Conservation (phyloP, 345 rosid genomes). For the Erucastrum elatum region DNA sequence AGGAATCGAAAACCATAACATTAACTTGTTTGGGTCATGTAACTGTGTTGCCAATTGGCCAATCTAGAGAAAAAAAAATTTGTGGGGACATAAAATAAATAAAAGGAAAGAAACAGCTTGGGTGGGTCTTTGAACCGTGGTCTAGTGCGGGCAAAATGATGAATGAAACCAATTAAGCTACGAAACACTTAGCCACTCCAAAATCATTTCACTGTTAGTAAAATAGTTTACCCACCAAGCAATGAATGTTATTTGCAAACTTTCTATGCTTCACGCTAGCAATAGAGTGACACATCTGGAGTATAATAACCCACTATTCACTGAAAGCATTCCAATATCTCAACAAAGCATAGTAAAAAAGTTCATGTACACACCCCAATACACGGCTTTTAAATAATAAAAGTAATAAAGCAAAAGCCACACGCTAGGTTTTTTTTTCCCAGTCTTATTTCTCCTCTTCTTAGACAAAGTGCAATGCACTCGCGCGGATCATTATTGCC, state of each 20-base stretch:
- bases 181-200: background rate
- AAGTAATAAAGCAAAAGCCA: conserved; percentile 21
- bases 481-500: conserved; percentile 1
- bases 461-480: conserved; percentile 17
- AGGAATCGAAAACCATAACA: background rate
- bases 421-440: background rate
- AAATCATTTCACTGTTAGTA: background rate
- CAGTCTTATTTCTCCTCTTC: conserved; percentile 8
- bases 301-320: background rate
- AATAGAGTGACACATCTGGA: background rate
- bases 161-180: no score
- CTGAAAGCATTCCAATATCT: background rate
- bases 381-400: conserved; percentile 14
- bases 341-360: background rate
- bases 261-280: no score
- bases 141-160: no score
- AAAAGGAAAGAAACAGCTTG: no score
- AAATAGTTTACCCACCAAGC: background rate
- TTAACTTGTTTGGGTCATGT: no score
- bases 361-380: background rate
- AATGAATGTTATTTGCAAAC: no score
- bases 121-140: no score
- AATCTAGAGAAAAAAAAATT: no score
- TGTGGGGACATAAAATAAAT: no score
- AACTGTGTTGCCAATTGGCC: no score